Base-by-base conservation (phyloP, 208 protist species). In the Trypanosoma platydactyli region DNA sequence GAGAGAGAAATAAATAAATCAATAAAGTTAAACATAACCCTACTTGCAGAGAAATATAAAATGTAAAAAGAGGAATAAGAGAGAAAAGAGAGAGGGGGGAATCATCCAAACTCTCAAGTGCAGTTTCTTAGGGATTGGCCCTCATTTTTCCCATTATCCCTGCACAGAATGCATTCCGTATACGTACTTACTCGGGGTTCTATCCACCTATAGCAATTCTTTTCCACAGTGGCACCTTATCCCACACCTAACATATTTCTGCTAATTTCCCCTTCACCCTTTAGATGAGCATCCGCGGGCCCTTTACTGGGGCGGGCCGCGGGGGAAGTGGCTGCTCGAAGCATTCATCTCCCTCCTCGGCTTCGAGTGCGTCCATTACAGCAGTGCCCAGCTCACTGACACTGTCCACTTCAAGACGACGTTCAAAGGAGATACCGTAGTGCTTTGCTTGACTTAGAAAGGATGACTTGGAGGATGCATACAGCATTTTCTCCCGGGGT, bases 401-500 rank as follows among this genome's bases (percentile, higher is more conserved):
- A 41, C 64, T 66, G 53, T 76, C 71, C 24, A 78, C 69, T 60
- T 94, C 89, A 13, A 84, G 59, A 48, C 84, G 77, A 18, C 76
- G 63, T 24, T 57, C 73, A 61, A 88, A 79, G 22, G 57, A 75
- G 6, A 90, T 74, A 20, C 77, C 68, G 62, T 87, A 65, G 9
- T 69, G 35, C 24, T 62, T 61, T 29, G 77, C 71, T 62, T 82
- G 74, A 30, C 56, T 49, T n/a, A 89, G 45, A 59, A 94, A 94
- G 20, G 76, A 76, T 0, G 85, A 77, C 48, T 78, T 84, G n/a
- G 80, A 81, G 1, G 86, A 81, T 15, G 89, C 79, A 73, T 94
- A 94, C 54, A 78, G 25, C 76, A 94, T 91, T 68, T 80, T 79
- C 60, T 87, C 79, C 55, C 79, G 73, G 1, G 84, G 80, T 38